Base-by-base conservation (phyloP, 2,329 filamentous ascomycete genomes). In the Colletotrichum sp. region DNA sequence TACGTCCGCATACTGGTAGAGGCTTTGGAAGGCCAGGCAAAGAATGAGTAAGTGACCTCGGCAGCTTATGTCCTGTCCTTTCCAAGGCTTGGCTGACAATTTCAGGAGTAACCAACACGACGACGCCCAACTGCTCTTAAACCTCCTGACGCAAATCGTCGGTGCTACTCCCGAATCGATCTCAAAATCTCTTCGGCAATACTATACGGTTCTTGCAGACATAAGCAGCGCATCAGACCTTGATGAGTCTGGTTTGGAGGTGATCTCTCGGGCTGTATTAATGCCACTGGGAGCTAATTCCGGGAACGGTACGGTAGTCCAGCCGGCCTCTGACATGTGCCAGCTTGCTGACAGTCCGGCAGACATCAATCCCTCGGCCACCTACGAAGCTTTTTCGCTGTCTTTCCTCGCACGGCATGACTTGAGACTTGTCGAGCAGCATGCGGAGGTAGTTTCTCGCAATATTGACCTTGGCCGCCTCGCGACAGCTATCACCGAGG, bases 401-500 rank as follows among this genome's bases (percentile, higher is more conserved):
- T 79, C 80, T 6, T 88, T 88, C 72, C 75, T 89, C 12, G 80
- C 85, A 2, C 80, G 80, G 16, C 79, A 52, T 15, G 80, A 86
- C 16, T 70, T 91, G 4, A 55, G 70, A 2, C 79, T 88, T 8
- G 84, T 91, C 44, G 86, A 90, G 77, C 78, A 80, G 15, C 85
- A 87, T 18, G 82, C 87, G 7, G 73, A 72, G 18, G 65, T 57
- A 0, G 83, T 90, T 18, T 84, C 86, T 9, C 76, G 80, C 4
- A 73, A 78, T 24, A 80, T 92, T 34, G 81, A 88, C 34, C 79
- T 86, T 6, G 80, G 85, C 32, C 79, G 79, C 3, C 82, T 92
- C 3, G 87, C 88, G 1, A 80, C 81, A 15, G 84, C 85, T 26
- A 87, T 92, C 12, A 79, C 86, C 18, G 78, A 82, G 15, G 80